Conservation (phyloP, 2,329 filamentous ascomycete species). For the Stagonosporopsis chrysanthemi region DNA sequence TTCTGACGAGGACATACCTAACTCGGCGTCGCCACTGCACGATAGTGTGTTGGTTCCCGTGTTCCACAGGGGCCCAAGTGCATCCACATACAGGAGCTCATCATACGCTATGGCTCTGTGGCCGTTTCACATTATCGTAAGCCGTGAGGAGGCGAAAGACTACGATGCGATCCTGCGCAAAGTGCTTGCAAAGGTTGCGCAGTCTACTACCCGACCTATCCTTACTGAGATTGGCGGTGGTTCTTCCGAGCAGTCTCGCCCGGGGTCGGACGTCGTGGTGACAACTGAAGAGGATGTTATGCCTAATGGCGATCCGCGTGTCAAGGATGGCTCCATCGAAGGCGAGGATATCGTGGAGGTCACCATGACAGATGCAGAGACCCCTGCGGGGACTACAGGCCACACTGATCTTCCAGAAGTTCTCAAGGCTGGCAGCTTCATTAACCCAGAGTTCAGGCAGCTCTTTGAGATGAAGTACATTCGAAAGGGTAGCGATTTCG, state of each 20-base stretch:
- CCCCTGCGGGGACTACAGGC: constrained; percentile 26
- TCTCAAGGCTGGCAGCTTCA: constrained; percentile 62
- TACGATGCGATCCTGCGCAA: constrained; percentile 81
- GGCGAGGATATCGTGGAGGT: constrained; percentile 93
- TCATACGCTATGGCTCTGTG: constrained; percentile 47
- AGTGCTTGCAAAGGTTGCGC: constrained; percentile 76
- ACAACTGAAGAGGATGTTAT: constrained; percentile 69
- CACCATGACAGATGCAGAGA: constrained; percentile 73
- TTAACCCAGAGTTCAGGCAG: constrained; percentile 67
- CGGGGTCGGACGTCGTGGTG: constrained; percentile 74
- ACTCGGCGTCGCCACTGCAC: constrained; percentile 68
- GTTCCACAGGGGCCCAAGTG: constrained; percentile 63
- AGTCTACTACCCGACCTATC: constrained; percentile 75
- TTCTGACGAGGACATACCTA: constrained; percentile 57
- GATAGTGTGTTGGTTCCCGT: constrained; percentile 75
- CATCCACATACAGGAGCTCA: constrained; percentile 41
- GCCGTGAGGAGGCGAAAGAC: constrained; percentile 71
- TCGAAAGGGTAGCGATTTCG: constrained; percentile 58
- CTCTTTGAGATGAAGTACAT: constrained; percentile 81
- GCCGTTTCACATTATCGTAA: constrained; percentile 78
- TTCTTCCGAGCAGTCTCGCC: constrained; percentile 59
- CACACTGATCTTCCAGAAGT: constrained; percentile 49
- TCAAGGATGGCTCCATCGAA: constrained; percentile 80
- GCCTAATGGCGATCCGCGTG: constrained; percentile 72
- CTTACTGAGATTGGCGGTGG: constrained; percentile 61